Evolutionary conservation across 495 filamentous ascomycete genomes (phyloP).

Genomic region (Immersiella caudata): DNA sequence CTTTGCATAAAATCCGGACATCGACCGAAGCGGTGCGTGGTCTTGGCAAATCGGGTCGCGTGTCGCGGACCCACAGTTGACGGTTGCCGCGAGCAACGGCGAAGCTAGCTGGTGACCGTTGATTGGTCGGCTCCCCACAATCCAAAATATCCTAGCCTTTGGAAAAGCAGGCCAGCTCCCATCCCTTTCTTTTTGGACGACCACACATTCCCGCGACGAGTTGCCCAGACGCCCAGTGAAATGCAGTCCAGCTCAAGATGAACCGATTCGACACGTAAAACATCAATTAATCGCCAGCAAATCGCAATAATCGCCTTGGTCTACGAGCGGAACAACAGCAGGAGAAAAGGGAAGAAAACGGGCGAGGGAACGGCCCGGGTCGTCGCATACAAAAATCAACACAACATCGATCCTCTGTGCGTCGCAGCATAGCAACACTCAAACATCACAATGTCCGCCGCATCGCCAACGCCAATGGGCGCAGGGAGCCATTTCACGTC

Average conservation of each 20-base stretch:
- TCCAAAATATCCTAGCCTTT: slow-evolving; percentile 33
- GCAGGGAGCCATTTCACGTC: slow-evolving; percentile 40
- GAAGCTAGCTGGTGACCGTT: slow-evolving; percentile 7
- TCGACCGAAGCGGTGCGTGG: background rate
- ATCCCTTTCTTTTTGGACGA: slow-evolving; percentile 3
- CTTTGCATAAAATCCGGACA: background rate
- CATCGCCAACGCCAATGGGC: slow-evolving; percentile 43
- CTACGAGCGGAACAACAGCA: slow-evolving; percentile 10
- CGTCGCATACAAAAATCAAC: background rate
- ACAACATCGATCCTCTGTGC: background rate
- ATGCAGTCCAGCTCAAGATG: slow-evolving; percentile 33
- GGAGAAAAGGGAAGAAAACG: background rate
- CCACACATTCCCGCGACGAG: slow-evolving; percentile 30
- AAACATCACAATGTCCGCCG: slow-evolving; percentile 34
- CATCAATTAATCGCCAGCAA: slow-evolving; percentile 33
- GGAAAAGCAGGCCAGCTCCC: slow-evolving; percentile 24
- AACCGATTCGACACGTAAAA: slow-evolving; percentile 40
- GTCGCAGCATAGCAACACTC: background rate
- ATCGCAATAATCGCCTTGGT: slow-evolving; percentile 18
- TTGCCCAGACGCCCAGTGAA: slow-evolving; percentile 28
- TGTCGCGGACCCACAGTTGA: slow-evolving; percentile 12
- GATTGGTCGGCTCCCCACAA: slow-evolving; percentile 28
- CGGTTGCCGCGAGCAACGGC: slow-evolving; percentile 35
- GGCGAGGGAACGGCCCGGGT: background rate
- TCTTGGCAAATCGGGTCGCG: background rate